phyloP scores from a whole-genome alignment of 2,329 filamentous ascomycete genomes.

The Fusarium falciforme region DNA sequence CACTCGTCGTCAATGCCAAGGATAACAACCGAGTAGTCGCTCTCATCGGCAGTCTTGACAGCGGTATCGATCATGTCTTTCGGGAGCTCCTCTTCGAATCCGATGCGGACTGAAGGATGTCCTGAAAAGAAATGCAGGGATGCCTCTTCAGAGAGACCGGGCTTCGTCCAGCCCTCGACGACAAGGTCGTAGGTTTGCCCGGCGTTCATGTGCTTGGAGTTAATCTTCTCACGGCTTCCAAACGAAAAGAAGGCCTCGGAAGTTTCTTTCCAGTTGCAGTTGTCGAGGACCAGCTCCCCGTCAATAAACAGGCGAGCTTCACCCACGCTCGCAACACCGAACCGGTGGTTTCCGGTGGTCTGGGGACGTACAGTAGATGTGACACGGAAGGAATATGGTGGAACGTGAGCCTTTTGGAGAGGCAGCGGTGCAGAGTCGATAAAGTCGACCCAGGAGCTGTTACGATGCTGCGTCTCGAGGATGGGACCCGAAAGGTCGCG shows the following conservation, averaged over 20 bases:
- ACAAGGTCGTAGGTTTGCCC: not conserved
- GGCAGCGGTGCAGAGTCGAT: not conserved
- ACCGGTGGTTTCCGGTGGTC: not conserved
- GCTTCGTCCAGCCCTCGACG: not conserved
- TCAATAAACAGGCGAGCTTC: not conserved
- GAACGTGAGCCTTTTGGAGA: not conserved
- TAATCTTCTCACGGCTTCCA: not conserved
- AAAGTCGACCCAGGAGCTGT: not conserved
- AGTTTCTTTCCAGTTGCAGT: not conserved
- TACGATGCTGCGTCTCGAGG: not conserved
- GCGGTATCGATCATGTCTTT: not conserved
- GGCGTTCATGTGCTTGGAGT: not conserved
- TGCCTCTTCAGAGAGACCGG: not conserved
- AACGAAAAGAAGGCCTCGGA: not conserved
- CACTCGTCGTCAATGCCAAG: not conserved
- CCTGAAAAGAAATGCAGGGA: not conserved
- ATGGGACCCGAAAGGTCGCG: not conserved
- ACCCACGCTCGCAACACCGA: not conserved
- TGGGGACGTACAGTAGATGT: not conserved
- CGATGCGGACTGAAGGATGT: not conserved
- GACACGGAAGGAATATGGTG: not conserved
- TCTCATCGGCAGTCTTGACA: not conserved
- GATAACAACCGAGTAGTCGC: not conserved
- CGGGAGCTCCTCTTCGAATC: not conserved
- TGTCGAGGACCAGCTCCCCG: not conserved